These are phyloP conservation scores for Malus sylvestris DNA, from an alignment of 306 rosid species.

Conservation along the genomic window DNA sequence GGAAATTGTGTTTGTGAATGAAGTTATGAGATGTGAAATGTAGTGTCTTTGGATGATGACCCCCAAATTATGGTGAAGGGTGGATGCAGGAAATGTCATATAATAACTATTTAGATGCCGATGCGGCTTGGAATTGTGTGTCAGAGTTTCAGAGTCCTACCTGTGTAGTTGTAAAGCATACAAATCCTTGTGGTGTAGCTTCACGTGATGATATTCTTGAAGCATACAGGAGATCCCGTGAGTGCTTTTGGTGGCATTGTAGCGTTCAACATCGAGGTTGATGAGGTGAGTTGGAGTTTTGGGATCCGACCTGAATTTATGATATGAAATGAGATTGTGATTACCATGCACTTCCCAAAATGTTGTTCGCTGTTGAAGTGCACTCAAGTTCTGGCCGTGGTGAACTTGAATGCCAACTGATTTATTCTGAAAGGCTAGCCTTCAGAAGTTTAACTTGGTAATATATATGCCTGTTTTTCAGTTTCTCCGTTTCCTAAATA, in stretches of 20 bases:
- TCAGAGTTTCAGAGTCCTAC: constrained; percentile 72
- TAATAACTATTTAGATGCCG: constrained; percentile 89
- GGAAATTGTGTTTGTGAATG: too few relatives aligned
- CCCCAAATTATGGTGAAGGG: too few relatives aligned
- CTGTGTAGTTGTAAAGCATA: constrained; percentile 85
- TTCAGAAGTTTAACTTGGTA: neutral
- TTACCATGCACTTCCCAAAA: neutral
- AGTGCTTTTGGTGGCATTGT: constrained; percentile 93
- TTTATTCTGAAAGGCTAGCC: neutral
- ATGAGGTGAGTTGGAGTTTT: constrained; percentile 51
- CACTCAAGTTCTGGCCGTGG: neutral
- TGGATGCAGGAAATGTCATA: constrained; percentile 78
- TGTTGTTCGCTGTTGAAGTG: neutral
- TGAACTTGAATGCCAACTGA: neutral
- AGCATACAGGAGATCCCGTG: constrained; percentile 88
- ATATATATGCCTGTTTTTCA: neutral
- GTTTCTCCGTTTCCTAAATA: neutral
- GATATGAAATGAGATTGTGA: neutral
- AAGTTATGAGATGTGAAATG: too few relatives aligned
- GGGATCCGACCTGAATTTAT: neutral
- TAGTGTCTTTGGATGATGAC: too few relatives aligned
- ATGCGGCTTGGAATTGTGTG: constrained; percentile 97
- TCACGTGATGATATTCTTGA: constrained; percentile 84
- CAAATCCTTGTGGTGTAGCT: constrained; percentile 91
- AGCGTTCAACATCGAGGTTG: constrained; percentile 78